Base-by-base conservation (phyloP, 2,329 filamentous ascomycete genomes). In the Penicillium sp. region DNA sequence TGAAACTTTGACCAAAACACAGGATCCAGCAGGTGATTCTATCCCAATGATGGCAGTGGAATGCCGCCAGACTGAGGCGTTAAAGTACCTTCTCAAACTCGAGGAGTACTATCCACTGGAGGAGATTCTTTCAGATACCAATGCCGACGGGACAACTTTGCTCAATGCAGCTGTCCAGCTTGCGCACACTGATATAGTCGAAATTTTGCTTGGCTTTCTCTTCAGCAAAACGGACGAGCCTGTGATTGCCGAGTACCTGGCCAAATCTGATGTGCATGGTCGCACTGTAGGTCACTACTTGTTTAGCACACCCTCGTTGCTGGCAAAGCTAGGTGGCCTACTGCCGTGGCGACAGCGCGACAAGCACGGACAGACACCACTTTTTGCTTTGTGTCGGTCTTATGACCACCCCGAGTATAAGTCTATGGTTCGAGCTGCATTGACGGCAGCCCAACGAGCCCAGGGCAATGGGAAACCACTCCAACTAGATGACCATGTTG, bases 321-420 rank as follows among this genome's bases (percentile, higher is more conserved):
- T 98, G 50, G 69, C 72, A 30, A 75, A 76, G 37, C 82, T 96
- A 43, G 89, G 88, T 2, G 74, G 76, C 42, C 67, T 90, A 48
- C 71, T 98, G 36, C 85, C 87, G 6, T 98, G 92, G 92, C 77
- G 80, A 41, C 79, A 93, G 62, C 87, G 83, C 50, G 92, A 98
- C 64, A 93, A 88, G 61, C 95, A 96, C 57, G 92, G 92, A 0
- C 92, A 96, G 64, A 98, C 93, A n/a, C 93, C 92, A 1, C 69
- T 98, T 6, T 96, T 98, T 61, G 92, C 92, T 2, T 72, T 96
- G 1, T 96, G 89, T 61, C 80, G 92, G 52, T 96, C 88, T 0
- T 98, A 98, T 57, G 92, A 98, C 57, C 88, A 98, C 61, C 75
- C 80, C 1, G 75, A 89, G 51, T 98, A 98, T 64, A 77, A 79